A percentile compares a stretch with the other conserved stretches of the same genome.
Conservation (phyloP, 495 filamentous ascomycete species). For the Penicillium silybi region DNA sequence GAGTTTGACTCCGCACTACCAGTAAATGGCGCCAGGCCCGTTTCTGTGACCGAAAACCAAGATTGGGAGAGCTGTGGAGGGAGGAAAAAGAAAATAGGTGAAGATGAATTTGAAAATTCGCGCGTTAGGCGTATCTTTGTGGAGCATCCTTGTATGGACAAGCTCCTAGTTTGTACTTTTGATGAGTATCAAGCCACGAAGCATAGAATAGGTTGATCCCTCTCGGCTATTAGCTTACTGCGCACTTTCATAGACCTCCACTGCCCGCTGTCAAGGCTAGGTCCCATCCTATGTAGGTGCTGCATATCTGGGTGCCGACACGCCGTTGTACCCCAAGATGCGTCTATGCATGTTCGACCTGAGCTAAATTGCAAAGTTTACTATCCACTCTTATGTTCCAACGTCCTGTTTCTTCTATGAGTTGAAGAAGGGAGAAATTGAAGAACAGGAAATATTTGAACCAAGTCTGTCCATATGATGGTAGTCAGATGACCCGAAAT, state of each 20-base stretch:
- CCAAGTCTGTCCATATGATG: too few species aligned
- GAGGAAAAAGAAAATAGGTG: neutral
- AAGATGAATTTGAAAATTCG: neutral
- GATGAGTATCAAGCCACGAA: neutral
- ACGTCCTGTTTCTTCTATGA: too few species aligned
- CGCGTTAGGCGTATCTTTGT: neutral
- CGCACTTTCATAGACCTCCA: too few species aligned
- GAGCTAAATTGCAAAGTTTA: too few species aligned
- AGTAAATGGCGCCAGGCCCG: neutral
- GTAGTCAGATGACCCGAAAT: too few species aligned
- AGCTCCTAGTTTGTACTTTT: neutral
- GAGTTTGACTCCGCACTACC: slow-evolving; percentile 7
- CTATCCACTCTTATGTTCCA: too few species aligned
- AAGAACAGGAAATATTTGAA: too few species aligned
- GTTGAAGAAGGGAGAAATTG: too few species aligned
- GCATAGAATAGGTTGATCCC: too few species aligned
- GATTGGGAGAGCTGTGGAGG: neutral
- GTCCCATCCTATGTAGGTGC: neutral
- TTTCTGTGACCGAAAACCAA: neutral
- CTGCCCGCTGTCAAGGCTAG: neutral
- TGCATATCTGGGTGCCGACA: neutral
- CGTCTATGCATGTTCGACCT: neutral
- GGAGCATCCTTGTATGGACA: neutral
- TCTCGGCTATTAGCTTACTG: too few species aligned
- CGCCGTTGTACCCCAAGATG: neutral